Base-by-base conservation (phyloP, 129 eudicot genomes). In the Flaveria bidentis region DNA sequence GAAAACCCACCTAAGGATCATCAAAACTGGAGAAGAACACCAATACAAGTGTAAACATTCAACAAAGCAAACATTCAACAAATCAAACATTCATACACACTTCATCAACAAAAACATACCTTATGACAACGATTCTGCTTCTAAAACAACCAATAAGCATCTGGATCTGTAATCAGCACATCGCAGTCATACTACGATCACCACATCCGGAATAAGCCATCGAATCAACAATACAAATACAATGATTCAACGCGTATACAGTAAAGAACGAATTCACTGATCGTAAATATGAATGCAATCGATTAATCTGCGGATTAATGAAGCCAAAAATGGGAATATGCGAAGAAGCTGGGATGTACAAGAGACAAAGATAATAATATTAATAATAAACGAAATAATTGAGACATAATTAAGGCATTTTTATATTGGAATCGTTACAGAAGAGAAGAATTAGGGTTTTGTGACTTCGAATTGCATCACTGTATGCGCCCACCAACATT, bases 271-370 rank as follows among this genome's bases (percentile, higher is more conserved):
- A 14, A n/a, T 47, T 47, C 13, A 44, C 23, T 9, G 72, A 17
- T 63, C 36, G 39, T 75, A 28, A 53, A 49, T 75, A 17, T 63
- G 79, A 64, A 63, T 20, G 26, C 0, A 26, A 45, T 44, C 50
- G 65, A 60, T 50, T 49, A 73, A 61, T 70, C 61, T 71, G 77
- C 23, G 36, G 71, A 78, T 64, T 3, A 66, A 72, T 73, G 72
- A 67, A 80, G 83, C 67, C 78, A 73, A 65, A 61, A 72, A 80
- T 41, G 83, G 79, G 79, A 64, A 79, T 79, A 33, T 36, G 68
- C 79, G 58, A 42, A 73, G 83, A 80, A 73, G 69, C 49, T 80
- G 84, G 75, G 46, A 78, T 69, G 76, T 68, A 77, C 46, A 77
- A 42, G 75, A 67, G 76, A 77, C 75, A 69, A 74, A 60, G 13